phyloP scores from a whole-genome alignment of 345 rosid genomes.

The Boechera divaricarpa region DNA sequence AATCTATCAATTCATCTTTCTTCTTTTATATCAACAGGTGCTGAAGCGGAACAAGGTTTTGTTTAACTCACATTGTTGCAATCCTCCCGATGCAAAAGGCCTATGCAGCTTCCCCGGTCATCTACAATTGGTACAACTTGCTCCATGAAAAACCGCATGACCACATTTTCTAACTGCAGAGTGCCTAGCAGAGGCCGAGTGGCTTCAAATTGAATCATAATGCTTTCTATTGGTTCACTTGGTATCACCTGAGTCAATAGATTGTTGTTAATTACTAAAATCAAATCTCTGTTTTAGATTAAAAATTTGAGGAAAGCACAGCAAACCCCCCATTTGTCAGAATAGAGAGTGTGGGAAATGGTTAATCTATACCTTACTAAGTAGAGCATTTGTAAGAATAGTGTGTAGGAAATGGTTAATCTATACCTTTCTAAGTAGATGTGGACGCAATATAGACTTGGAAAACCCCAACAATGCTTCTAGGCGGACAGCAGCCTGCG shows the following conservation, averaged over 20 bases:
- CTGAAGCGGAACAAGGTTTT: slow-evolving; percentile 14
- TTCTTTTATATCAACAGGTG: slow-evolving; percentile 1
- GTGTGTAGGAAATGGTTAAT: not conserved
- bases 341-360: no score
- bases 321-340: not conserved
- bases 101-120: slow-evolving; percentile 72
- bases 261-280: slow-evolving; percentile 15
- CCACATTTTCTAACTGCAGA: slow-evolving; percentile 56
- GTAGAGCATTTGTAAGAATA: slow-evolving; percentile 16
- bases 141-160: slow-evolving; percentile 65
- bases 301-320: slow-evolving; percentile 1
- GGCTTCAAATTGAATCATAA: slow-evolving; percentile 66
- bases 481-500: slow-evolving; percentile 66
- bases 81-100: slow-evolving; percentile 76
- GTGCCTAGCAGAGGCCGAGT: slow-evolving; percentile 62
- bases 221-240: slow-evolving; percentile 61
- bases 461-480: slow-evolving; percentile 66
- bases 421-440: slow-evolving; percentile 62
- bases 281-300: slow-evolving; percentile 3
- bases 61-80: slow-evolving; percentile 58
- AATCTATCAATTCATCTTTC: slow-evolving; percentile 1
- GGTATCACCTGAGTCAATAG: slow-evolving; percentile 54
- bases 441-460: slow-evolving; percentile 62
- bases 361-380: no score
- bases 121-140: slow-evolving; percentile 69